Percentiles rank a stretch among this genome's conserved stretches.
phyloP scores from a whole-genome alignment of 2,329 filamentous ascomycete genomes.

The Dactylellina sp. region DNA sequence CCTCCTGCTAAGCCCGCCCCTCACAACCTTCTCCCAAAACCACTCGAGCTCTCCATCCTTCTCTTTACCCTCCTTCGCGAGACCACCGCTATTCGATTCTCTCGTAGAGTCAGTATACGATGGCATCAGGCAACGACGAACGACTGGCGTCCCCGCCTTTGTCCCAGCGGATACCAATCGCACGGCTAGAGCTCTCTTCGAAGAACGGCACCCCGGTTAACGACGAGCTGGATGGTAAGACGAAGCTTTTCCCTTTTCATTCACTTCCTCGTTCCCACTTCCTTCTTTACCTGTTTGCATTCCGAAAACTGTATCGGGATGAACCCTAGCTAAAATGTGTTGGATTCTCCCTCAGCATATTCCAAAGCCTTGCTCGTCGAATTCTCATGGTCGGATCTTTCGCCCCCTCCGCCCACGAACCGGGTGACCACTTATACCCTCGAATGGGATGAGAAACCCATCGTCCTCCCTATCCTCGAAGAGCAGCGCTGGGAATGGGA shows the following conservation, averaged over 20 bases:
- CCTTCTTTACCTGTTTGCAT: background rate
- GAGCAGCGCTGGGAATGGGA: constrained; percentile 56
- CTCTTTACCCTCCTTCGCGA: background rate
- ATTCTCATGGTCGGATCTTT: constrained; percentile 55
- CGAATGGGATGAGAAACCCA: constrained; percentile 56
- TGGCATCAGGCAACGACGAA: constrained; percentile 47
- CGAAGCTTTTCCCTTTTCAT: no score
- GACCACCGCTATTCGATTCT: background rate
- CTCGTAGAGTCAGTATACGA: background rate
- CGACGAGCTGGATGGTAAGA: constrained; percentile 53
- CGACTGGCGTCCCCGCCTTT: constrained; percentile 53
- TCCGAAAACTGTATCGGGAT: background rate
- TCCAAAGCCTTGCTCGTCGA: constrained; percentile 55
- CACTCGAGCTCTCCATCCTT: background rate
- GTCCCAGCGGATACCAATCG: constrained; percentile 56
- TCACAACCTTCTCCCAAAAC: background rate
- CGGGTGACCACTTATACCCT: constrained; percentile 50
- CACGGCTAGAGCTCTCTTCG: constrained; percentile 52
- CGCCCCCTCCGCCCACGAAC: constrained; percentile 47
- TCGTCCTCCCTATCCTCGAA: constrained; percentile 52
- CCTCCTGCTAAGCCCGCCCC: background rate
- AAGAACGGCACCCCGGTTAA: constrained; percentile 52
- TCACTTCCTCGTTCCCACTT: background rate
- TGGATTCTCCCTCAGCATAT: constrained; percentile 35
- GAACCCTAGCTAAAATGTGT: constrained; percentile 16